A percentile compares a stretch with the other conserved stretches of the same genome.
Evolutionary conservation across 108 stramenopile species (phyloP).

Genomic region (Skeletonema marinoi): DNA sequence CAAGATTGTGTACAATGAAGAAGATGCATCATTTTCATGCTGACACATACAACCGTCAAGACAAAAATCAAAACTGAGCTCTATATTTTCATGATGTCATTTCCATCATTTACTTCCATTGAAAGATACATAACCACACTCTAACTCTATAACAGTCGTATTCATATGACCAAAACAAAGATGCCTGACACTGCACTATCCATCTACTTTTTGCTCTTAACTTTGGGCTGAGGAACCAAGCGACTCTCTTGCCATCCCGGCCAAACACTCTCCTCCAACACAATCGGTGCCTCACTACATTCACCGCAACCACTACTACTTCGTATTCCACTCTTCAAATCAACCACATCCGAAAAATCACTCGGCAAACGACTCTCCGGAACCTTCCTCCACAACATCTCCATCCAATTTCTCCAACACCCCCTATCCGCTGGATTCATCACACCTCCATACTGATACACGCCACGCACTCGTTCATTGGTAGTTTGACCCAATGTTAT

Average conservation of each 20-base stretch:
- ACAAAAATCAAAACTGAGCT: no score
- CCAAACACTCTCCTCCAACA: conserved; percentile 26
- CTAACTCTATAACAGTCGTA: no score
- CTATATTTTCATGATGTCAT: no score
- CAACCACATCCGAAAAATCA: conserved; percentile 52
- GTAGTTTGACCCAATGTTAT: conserved; percentile 84
- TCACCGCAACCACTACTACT: conserved; percentile 6
- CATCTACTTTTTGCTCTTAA: background rate
- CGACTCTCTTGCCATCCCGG: conserved; percentile 26
- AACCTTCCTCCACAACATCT: conserved; percentile 30
- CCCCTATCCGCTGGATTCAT: conserved; percentile 71
- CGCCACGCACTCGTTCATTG: conserved; percentile 81
- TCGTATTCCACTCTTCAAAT: conserved; percentile 3
- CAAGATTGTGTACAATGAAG: no score
- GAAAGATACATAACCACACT: no score
- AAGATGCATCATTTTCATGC: no score
- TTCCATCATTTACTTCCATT: no score
- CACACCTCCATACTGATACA: conserved; percentile 64
- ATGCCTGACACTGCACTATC: no score
- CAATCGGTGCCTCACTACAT: background rate
- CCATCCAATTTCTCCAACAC: conserved; percentile 73
- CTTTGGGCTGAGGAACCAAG: background rate
- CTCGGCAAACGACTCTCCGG: conserved; percentile 25
- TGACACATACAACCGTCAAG: no score
- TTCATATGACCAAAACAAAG: no score